A percentile compares a stretch with the other conserved stretches of the same genome.
Conservation (phyloP, 2,329 filamentous ascomycete genomes). For the Neonectria punicea region DNA sequence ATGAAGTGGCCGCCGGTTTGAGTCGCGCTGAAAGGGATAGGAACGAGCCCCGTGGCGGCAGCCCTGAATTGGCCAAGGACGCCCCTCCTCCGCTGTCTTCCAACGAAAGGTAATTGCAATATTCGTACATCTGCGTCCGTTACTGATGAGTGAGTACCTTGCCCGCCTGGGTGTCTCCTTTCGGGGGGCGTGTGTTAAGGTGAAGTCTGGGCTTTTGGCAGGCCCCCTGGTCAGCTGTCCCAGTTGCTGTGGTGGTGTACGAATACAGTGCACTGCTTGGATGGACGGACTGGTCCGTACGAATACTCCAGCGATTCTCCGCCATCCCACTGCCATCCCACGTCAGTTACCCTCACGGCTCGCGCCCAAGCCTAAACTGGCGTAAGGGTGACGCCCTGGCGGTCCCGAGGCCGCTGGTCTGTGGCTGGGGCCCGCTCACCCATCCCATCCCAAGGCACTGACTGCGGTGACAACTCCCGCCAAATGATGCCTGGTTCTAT, state of each 20-base stretch:
- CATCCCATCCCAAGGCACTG: neutral
- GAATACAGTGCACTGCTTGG: neutral
- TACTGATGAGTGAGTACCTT: neutral
- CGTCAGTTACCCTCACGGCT: slow-evolving; percentile 12
- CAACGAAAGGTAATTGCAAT: neutral
- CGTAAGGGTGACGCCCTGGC: slow-evolving; percentile 4
- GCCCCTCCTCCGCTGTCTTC: neutral
- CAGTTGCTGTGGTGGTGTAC: slow-evolving; percentile 16
- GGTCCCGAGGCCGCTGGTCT: slow-evolving; percentile 4
- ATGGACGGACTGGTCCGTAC: neutral
- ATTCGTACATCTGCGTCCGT: neutral
- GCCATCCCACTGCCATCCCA: slow-evolving; percentile 28
- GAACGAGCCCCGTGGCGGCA: slow-evolving; percentile 1
- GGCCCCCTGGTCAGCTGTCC: slow-evolving; percentile 32
- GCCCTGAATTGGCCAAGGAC: neutral
- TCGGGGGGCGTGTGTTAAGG: slow-evolving; percentile 25
- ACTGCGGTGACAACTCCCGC: neutral
- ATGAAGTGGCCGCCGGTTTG: neutral
- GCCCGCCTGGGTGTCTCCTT: slow-evolving; percentile 1
- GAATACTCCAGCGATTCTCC: slow-evolving; percentile 14
- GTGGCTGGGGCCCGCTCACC: neutral
- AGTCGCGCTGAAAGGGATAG: neutral
- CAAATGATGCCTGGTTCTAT: slow-evolving; percentile 1
- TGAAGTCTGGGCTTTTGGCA: slow-evolving; percentile 31
- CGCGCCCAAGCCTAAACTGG: slow-evolving; percentile 17